phyloP scores from a whole-genome alignment of 257 asterid species.

The Echium plantagineum region DNA sequence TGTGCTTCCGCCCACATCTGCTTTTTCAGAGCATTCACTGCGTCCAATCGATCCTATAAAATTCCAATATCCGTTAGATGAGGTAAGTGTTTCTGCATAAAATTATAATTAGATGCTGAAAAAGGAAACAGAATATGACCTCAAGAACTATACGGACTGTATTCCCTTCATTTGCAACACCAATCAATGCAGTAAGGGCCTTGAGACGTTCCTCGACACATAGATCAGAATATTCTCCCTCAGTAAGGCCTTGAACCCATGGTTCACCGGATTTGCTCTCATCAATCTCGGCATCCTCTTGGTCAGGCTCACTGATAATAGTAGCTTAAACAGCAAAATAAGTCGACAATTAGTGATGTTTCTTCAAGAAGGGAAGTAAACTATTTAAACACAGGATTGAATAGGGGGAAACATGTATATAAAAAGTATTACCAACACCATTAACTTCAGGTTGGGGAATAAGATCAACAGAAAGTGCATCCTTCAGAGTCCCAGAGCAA shows the following conservation, averaged over 20 bases:
- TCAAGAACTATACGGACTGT: slow-evolving; percentile 65
- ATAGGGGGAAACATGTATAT: slow-evolving; percentile 1
- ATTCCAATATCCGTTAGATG: slow-evolving; percentile 13
- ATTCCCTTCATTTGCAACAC: slow-evolving; percentile 95
- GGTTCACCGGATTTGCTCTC: slow-evolving; percentile 83
- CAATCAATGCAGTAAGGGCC: slow-evolving; percentile 79
- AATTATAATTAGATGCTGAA: slow-evolving; percentile 1
- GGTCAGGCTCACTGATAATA: slow-evolving; percentile 30
- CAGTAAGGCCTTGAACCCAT: slow-evolving; percentile 93
- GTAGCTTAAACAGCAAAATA: slow-evolving; percentile 29
- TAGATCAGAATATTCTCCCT: slow-evolving; percentile 91
- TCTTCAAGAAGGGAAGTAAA: not conserved
- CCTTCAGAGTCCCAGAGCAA: slow-evolving; percentile 35
- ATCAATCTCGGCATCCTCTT: slow-evolving; percentile 66
- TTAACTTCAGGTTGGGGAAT: slow-evolving; percentile 29
- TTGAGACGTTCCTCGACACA: slow-evolving; percentile 93
- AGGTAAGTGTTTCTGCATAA: not conserved
- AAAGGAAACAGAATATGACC: slow-evolving; percentile 15
- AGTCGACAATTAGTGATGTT: slow-evolving; percentile 9
- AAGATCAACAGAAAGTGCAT: slow-evolving; percentile 30
- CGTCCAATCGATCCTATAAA: slow-evolving; percentile 91
- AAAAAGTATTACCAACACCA: slow-evolving; percentile 29
- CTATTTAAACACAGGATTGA: not conserved
- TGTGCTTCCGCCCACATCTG: slow-evolving; percentile 99
- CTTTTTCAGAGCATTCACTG: slow-evolving; percentile 77